Conservation (phyloP, 208 protist genomes). For the Vickermania spadyakhi region DNA sequence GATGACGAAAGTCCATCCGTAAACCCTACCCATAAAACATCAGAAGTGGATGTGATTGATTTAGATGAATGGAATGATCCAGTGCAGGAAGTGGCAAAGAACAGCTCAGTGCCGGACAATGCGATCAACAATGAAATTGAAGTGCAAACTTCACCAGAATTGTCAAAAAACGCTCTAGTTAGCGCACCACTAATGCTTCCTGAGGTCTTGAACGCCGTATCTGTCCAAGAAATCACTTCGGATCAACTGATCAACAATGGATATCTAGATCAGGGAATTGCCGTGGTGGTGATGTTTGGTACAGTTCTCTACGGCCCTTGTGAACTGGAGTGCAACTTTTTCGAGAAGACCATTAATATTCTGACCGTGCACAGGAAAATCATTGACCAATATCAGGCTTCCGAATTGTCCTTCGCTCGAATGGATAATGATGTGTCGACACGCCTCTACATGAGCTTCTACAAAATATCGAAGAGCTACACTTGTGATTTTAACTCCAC, state of each 20-base stretch:
- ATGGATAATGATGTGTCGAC: not conserved
- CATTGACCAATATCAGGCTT: not conserved
- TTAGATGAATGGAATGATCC: not conserved
- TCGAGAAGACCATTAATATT: not conserved
- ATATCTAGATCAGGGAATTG: not conserved
- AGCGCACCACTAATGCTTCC: too few relatives aligned
- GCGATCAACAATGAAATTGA: not conserved
- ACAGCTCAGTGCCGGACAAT: too few relatives aligned
- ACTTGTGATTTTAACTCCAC: slow-evolving; percentile 50
- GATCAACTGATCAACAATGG: not conserved
- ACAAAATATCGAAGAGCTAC: slow-evolving; percentile 60
- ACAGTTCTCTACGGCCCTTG: not conserved
- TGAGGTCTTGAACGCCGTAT: too few relatives aligned
- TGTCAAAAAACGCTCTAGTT: too few relatives aligned
- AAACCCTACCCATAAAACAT: too few relatives aligned
- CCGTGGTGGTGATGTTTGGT: not conserved
- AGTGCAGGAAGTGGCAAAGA: too few relatives aligned
- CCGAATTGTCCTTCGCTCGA: not conserved
- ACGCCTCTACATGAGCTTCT: slow-evolving; percentile 31
- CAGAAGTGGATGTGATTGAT: not conserved
- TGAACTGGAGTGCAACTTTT: not conserved
- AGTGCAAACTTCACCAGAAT: too few relatives aligned
- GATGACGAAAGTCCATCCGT: too few relatives aligned
- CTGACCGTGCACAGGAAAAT: not conserved
- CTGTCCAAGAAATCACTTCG: not conserved